Percentiles rank a stretch among this genome's conserved stretches.
These are phyloP conservation scores for Neofusicoccum laricinum DNA, from an alignment of 2,329 filamentous ascomycete species.

Conservation along the genomic window DNA sequence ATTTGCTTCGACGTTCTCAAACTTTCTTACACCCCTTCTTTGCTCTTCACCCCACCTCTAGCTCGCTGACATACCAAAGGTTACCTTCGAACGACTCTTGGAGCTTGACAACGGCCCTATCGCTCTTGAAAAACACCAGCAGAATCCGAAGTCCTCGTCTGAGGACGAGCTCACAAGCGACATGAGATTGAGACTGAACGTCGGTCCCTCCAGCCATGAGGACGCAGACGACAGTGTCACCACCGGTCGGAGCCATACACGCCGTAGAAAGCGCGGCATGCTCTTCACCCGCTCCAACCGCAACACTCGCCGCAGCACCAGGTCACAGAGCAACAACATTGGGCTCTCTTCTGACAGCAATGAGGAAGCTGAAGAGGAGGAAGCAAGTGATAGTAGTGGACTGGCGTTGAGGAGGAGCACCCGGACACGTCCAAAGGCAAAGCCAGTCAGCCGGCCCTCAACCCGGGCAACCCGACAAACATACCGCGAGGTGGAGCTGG, in stretches of 20 bases:
- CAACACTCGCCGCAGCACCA: neutral
- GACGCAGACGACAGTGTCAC: neutral
- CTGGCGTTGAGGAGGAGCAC: neutral
- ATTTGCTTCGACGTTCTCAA: neutral
- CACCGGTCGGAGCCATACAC: neutral
- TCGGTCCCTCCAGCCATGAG: neutral
- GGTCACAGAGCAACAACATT: neutral
- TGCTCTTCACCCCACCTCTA: neutral
- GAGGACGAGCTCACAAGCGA: slow-evolving; percentile 1
- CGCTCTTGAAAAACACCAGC: slow-evolving; percentile 43
- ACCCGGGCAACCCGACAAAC: neutral
- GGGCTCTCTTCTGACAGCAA: slow-evolving; percentile 23
- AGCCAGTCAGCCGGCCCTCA: neutral
- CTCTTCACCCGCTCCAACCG: neutral
- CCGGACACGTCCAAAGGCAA: neutral
- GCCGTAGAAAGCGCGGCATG: neutral
- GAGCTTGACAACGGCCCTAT: slow-evolving; percentile 45
- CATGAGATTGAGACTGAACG: neutral
- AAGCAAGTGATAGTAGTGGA: slow-evolving; percentile 17
- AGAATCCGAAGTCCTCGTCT: neutral
- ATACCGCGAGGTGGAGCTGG: neutral
- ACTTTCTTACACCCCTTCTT: neutral
- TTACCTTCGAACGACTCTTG: slow-evolving; percentile 45
- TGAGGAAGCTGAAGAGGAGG: slow-evolving; percentile 17
- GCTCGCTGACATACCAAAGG: slow-evolving; percentile 30